phyloP scores from a whole-genome alignment of 2,329 filamentous ascomycete genomes.

The Pseudohalonectria lignicola region DNA sequence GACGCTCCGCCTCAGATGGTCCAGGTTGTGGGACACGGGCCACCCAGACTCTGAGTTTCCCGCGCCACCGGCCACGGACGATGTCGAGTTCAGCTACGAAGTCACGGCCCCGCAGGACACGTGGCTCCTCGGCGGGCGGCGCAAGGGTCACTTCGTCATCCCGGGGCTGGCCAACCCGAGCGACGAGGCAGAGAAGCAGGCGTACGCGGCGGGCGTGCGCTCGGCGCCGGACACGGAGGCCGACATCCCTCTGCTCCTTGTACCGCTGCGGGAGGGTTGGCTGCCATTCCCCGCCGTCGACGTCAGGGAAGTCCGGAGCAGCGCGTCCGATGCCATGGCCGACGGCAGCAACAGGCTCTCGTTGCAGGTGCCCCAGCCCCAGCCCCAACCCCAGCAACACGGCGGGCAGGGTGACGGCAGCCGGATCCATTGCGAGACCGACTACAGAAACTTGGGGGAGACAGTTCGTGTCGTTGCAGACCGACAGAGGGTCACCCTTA shows the following conservation, averaged over 20 bases:
- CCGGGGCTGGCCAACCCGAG: constrained; percentile 19
- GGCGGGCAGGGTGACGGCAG: too few species aligned
- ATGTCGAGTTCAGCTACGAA: constrained; percentile 74
- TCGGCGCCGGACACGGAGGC: constrained; percentile 37
- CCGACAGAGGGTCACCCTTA: constrained; percentile 61
- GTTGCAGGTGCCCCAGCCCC: constrained; percentile 2
- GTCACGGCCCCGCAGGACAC: constrained; percentile 61
- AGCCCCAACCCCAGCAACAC: too few species aligned
- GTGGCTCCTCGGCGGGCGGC: constrained; percentile 78
- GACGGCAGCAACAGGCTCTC: constrained; percentile 10
- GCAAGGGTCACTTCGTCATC: constrained; percentile 67
- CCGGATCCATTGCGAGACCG: constrained; percentile 59
- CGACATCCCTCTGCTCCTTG: constrained; percentile 59
- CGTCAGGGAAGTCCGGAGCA: constrained; percentile 50
- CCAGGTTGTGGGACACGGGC: constrained; percentile 47
- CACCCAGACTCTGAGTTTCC: constrained; percentile 18
- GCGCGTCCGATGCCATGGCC: too few species aligned
- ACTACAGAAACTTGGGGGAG: constrained; percentile 69
- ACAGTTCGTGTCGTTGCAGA: constrained; percentile 65
- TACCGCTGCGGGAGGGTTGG: constrained; percentile 70
- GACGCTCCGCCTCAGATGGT: constrained; percentile 51
- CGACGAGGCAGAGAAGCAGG: constrained; percentile 4
- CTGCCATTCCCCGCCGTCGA: constrained; percentile 72
- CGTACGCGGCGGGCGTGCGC: constrained; percentile 11
- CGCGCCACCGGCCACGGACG: constrained; percentile 18